Base-by-base conservation (phyloP, 805 yeast genomes). In the Torulaspora maleeae region DNA sequence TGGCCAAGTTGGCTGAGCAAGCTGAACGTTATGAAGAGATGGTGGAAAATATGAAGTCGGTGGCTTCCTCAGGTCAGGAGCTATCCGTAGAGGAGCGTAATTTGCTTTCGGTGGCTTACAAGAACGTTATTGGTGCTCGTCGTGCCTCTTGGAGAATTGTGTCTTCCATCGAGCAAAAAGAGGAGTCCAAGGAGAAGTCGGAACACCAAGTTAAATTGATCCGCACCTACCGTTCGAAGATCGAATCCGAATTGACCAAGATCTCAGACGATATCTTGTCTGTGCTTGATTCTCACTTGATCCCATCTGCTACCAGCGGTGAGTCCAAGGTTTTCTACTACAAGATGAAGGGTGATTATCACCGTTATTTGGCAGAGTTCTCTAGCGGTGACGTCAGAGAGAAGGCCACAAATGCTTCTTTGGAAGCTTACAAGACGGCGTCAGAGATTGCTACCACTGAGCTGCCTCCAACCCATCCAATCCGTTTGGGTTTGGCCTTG, bases 101-200 rank as follows among this genome's bases (percentile, higher is more conserved):
- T 74, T 78, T 91, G 59, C 79, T 91, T 62, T 88, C 96, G 27
- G 98, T 93, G 60, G 99, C 99, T 51, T 91, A 91, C 79, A 91
- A 91, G 75, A 91, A 91, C 67, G 98, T 91, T 47, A 91, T 91
- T 71, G 99, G 99, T 67, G 96, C 98, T 48, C 89, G 98, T 66
- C 90, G 99, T 76, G 98, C 99, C 48, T 88, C 96, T 37, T 93
- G 98, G 98, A 86, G 99, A 80, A 89, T 93, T 66, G 96, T 93
- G 43, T 89, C 96, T 30, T 88, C 97, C 38, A 91, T 91, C 63
- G 99, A 91, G 73, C 97, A 91, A 74, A 90, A 89, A 75, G 98
- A 91, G 75, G 97, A 90, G 72, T 84, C 89, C 60, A 90, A 90
- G 75, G 96, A 95, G 67, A 87, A 88, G 44, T 61, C 68, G 9